Conservation (phyloP, 2,329 filamentous ascomycete genomes). For the Drechslerella stenobrocha region DNA sequence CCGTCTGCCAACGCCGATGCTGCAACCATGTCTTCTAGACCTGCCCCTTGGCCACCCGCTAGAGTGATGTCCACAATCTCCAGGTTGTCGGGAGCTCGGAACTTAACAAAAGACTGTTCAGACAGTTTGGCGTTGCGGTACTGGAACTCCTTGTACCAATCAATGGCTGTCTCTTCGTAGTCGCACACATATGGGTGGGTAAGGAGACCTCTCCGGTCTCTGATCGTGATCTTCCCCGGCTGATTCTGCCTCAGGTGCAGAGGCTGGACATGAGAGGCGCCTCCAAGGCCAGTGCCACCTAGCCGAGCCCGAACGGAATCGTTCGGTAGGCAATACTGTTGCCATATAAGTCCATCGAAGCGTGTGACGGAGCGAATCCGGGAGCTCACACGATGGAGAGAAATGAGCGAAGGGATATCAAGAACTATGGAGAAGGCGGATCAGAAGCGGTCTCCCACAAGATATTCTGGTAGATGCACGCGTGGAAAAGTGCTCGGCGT, state of each 20-base stretch:
- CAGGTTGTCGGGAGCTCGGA: slow-evolving; percentile 41
- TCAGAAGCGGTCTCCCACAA: no score
- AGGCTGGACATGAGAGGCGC: background rate
- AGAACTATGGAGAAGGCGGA: slow-evolving; percentile 18
- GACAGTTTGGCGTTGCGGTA: slow-evolving; percentile 50
- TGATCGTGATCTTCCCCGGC: slow-evolving; percentile 10
- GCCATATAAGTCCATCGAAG: slow-evolving; percentile 34
- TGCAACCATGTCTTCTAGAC: slow-evolving; percentile 31
- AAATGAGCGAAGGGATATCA: slow-evolving; percentile 26
- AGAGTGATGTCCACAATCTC: slow-evolving; percentile 49
- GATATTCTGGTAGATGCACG: background rate
- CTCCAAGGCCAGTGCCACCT: background rate
- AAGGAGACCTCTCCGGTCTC: slow-evolving; percentile 6
- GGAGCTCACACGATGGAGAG: slow-evolving; percentile 39
- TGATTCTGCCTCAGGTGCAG: background rate
- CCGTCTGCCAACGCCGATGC: slow-evolving; percentile 50
- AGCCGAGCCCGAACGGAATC: slow-evolving; percentile 1
- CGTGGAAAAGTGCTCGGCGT: background rate
- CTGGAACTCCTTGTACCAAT: slow-evolving; percentile 53
- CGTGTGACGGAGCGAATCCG: slow-evolving; percentile 35
- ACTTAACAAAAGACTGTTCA: slow-evolving; percentile 39
- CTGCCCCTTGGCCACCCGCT: slow-evolving; percentile 7
- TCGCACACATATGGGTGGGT: slow-evolving; percentile 21
- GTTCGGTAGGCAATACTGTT: slow-evolving; percentile 16
- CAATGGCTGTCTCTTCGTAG: slow-evolving; percentile 42